Percentiles rank a stretch among this genome's conserved stretches.
Conservation (phyloP, 1,284 basidiomycete genomes). For the Apiotrichum siamense region DNA sequence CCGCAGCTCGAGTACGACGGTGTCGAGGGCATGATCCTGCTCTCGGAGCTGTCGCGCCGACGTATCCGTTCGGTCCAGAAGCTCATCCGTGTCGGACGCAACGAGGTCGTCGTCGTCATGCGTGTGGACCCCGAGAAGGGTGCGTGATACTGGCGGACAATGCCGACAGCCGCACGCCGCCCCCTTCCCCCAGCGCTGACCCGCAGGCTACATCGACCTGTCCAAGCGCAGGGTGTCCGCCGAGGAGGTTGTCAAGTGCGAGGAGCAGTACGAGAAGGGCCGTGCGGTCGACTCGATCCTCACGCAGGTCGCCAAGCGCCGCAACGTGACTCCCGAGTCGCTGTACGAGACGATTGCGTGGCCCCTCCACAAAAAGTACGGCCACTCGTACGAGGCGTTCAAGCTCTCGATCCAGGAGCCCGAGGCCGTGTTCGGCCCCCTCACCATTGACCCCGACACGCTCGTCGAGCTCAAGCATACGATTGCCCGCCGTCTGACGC, state of each 20-base stretch:
- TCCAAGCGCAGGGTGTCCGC: conserved; percentile 99
- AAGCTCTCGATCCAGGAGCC: conserved; percentile 84
- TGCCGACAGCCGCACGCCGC: not conserved
- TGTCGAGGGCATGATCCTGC: conserved; percentile 98
- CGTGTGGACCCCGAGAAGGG: conserved; percentile 99
- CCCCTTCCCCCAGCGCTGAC: not conserved
- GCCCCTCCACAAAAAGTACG: conserved; percentile 88
- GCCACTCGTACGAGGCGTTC: conserved; percentile 97
- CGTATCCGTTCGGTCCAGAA: conserved; percentile 98
- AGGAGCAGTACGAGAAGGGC: conserved; percentile 97
- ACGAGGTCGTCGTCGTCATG: conserved; percentile 97
- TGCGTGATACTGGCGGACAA: conserved; percentile 49
- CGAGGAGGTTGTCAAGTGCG: conserved; percentile 97
- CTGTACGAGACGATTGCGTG: conserved; percentile 89
- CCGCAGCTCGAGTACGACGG: conserved; percentile 93
- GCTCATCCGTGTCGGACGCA: conserved; percentile 92
- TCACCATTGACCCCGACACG: conserved; percentile 58
- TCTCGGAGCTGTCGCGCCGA: conserved; percentile 91
- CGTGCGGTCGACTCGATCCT: conserved; percentile 92
- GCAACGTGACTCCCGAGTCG: conserved; percentile 53
- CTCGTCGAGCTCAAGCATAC: conserved; percentile 69
- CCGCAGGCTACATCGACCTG: conserved; percentile 90
- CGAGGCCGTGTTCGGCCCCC: conserved; percentile 71
- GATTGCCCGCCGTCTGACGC: conserved; percentile 90
- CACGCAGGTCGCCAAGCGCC: conserved; percentile 85